A percentile compares a stretch with the other conserved stretches of the same genome.
Evolutionary conservation across 2,329 filamentous ascomycete species (phyloP).

Genomic region (Emericellopsis cladophorae): DNA sequence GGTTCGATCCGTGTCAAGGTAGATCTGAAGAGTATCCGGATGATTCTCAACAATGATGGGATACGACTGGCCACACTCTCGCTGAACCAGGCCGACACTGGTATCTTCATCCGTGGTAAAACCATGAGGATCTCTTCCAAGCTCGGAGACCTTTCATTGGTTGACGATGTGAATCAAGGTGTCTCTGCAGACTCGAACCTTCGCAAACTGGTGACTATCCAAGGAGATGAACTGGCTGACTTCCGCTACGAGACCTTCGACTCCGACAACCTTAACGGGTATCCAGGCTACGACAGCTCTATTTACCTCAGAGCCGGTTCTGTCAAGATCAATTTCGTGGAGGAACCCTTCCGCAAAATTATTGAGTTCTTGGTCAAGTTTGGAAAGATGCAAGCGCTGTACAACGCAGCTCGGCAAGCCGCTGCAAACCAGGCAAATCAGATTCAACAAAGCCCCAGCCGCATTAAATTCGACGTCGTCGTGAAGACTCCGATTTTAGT

Average conservation of each 20-base stretch:
- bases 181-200: constrained; percentile 71
- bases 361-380: constrained; percentile 98
- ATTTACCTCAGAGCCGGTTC: constrained; percentile 86
- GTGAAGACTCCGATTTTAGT: constrained; percentile 94
- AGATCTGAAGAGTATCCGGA: constrained; percentile 80
- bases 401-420: constrained; percentile 90
- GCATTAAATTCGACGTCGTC: constrained; percentile 86
- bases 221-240: constrained; percentile 89
- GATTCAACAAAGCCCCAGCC: constrained; percentile 78
- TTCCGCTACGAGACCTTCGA: constrained; percentile 98
- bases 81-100: constrained; percentile 83
- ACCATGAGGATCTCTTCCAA: constrained; percentile 80
- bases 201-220: constrained; percentile 81
- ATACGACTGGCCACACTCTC: constrained; percentile 87
- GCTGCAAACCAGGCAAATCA: constrained; percentile 89
- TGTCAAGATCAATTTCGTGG: constrained; percentile 91
- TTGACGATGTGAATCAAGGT: constrained; percentile 90
- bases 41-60: constrained; percentile 96
- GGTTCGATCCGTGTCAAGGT: constrained; percentile 90
- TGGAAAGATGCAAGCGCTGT: constrained; percentile 98
- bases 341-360: constrained; percentile 96
- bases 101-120: constrained; percentile 74
- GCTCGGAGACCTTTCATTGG: constrained; percentile 74
- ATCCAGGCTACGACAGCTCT: constrained; percentile 90
- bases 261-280: constrained; percentile 50